Conservation (phyloP, 2,329 filamentous ascomycete species). For the Neophaeococcomyces aloes region DNA sequence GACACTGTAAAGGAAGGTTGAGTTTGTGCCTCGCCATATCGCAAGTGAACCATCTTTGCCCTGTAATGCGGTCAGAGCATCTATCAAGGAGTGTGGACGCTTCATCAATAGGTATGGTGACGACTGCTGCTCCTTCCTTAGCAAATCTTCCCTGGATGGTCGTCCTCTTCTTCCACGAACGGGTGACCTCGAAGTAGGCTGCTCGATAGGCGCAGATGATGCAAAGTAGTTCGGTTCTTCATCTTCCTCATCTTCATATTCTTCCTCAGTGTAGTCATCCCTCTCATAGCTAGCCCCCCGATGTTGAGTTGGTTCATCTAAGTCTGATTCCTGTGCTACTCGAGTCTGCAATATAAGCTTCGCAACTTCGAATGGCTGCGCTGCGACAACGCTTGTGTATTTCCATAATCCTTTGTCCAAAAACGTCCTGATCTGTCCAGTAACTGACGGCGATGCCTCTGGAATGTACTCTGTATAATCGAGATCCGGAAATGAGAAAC, state of each 20-base stretch:
- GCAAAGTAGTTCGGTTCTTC: slow-evolving; percentile 44
- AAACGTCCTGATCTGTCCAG: slow-evolving; percentile 64
- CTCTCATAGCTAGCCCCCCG: slow-evolving; percentile 15
- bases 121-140: slow-evolving; percentile 13
- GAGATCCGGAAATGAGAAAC: slow-evolving; percentile 58
- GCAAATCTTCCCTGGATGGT: slow-evolving; percentile 37
- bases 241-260: slow-evolving; percentile 24
- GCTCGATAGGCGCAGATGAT: slow-evolving; percentile 25
- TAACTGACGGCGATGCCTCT: slow-evolving; percentile 62
- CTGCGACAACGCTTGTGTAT: slow-evolving; percentile 77
- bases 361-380: slow-evolving; percentile 93
- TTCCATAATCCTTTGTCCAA: slow-evolving; percentile 83
- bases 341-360: slow-evolving; percentile 83
- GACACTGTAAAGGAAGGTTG: slow-evolving; percentile 82
- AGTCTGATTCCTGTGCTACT: slow-evolving; percentile 30
- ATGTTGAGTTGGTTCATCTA: slow-evolving; percentile 6
- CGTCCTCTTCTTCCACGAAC: slow-evolving; percentile 22
- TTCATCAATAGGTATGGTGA: slow-evolving; percentile 56
- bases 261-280: slow-evolving; percentile 25
- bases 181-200: slow-evolving; percentile 30
- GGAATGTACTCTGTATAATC: slow-evolving; percentile 83
- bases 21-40: slow-evolving; percentile 87
- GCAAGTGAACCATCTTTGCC: slow-evolving; percentile 80
- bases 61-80: slow-evolving; percentile 82
- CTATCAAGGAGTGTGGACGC: slow-evolving; percentile 68